These are phyloP conservation scores for Starmerella geochares DNA, from an alignment of 805 yeast species.

Conservation along the genomic window DNA sequence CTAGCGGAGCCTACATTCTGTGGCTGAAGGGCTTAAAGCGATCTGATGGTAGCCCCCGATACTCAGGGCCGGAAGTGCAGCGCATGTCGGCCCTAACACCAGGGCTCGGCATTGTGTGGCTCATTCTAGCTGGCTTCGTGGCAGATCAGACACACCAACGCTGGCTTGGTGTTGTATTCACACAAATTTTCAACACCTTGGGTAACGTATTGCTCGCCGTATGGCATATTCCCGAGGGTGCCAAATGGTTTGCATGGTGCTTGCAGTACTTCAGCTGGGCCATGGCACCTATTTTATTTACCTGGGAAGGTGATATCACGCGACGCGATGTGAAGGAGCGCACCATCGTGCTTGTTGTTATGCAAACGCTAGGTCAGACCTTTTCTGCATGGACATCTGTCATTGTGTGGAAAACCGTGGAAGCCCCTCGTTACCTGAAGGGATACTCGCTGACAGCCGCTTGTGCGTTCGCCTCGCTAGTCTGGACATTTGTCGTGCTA, in stretches of 20 bases:
- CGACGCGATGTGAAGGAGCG: slow-evolving; percentile 45
- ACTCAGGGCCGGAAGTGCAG: slow-evolving; percentile 32
- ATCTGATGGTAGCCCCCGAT: slow-evolving; percentile 33
- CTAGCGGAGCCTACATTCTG: slow-evolving; percentile 47
- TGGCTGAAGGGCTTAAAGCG: slow-evolving; percentile 48
- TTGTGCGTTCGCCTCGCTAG: slow-evolving; percentile 18
- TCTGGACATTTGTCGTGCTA: slow-evolving; percentile 24
- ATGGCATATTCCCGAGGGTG: slow-evolving; percentile 46
- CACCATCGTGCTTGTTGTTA: slow-evolving; percentile 41
- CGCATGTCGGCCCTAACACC: slow-evolving; percentile 46
- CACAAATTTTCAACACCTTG: slow-evolving; percentile 44
- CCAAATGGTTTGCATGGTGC: slow-evolving; percentile 53
- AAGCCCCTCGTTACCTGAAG: slow-evolving; percentile 26
- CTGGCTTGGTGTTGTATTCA: slow-evolving; percentile 44
- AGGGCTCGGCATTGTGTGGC: slow-evolving; percentile 43
- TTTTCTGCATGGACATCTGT: slow-evolving; percentile 46
- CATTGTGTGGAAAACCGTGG: slow-evolving; percentile 34
- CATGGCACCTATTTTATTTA: slow-evolving; percentile 50
- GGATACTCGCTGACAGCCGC: slow-evolving; percentile 25
- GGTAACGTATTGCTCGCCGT: slow-evolving; percentile 45
- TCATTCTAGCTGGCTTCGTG: slow-evolving; percentile 21
- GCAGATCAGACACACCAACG: slow-evolving; percentile 46
- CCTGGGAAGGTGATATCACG: slow-evolving; percentile 51
- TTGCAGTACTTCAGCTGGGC: slow-evolving; percentile 51
- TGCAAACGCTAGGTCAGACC: slow-evolving; percentile 45